Conservation (phyloP, 768 basidiomycete genomes). For the Boletus rex-veris region DNA sequence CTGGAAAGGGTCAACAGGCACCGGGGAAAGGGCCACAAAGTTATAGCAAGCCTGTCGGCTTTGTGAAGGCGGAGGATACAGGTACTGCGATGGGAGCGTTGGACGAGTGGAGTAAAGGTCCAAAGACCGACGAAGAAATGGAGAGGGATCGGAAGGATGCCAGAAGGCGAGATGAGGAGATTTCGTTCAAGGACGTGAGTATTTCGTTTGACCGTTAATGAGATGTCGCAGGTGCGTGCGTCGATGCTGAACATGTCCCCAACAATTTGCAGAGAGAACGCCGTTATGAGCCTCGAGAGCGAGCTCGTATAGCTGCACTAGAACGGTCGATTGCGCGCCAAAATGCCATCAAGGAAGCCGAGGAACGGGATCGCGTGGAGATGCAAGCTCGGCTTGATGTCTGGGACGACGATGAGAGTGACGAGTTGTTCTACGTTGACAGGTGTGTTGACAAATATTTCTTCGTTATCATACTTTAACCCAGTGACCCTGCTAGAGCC, state of each 20-base stretch:
- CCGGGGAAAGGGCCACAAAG: conserved; percentile 69
- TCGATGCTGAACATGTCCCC: background rate
- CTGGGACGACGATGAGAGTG: conserved; percentile 91
- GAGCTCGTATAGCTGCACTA: conserved; percentile 70
- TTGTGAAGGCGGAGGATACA: conserved; percentile 68
- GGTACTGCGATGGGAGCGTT: conserved; percentile 35
- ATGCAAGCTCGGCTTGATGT: conserved; percentile 79
- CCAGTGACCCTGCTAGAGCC: conserved; percentile 37
- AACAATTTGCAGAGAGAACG: conserved; percentile 69
- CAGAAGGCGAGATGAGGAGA: conserved; percentile 74
- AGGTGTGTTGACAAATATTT: conserved; percentile 48
- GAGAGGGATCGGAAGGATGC: conserved; percentile 79
- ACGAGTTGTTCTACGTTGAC: conserved; percentile 90
- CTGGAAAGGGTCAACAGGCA: conserved; percentile 43
- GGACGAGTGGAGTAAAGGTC: conserved; percentile 36
- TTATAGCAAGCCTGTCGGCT: conserved; percentile 76
- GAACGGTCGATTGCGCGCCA: conserved; percentile 77
- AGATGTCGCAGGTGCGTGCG: background rate
- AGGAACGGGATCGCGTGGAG: conserved; percentile 76
- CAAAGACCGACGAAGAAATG: conserved; percentile 84
- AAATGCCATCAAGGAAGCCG: conserved; percentile 65
- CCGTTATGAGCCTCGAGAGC: conserved; percentile 88
- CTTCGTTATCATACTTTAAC: background rate
- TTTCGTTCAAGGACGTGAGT: conserved; percentile 83
- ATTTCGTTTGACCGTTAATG: background rate